Percentiles rank a stretch among this genome's conserved stretches.
Evolutionary conservation across 768 basidiomycete species (phyloP).

Genomic region (Kwoniella dejecticola): DNA sequence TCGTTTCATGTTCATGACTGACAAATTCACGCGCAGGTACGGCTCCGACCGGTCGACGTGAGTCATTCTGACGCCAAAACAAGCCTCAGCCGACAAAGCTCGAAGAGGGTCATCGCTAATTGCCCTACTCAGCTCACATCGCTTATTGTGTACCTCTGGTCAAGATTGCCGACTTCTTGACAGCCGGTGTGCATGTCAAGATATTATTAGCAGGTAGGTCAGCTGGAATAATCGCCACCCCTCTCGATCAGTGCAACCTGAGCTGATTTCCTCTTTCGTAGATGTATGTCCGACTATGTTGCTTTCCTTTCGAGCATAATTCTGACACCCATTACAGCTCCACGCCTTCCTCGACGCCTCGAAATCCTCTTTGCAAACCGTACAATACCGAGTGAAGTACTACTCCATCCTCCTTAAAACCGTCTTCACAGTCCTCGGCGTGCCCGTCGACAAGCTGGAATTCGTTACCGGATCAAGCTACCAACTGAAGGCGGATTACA

Average conservation of each 20-base stretch:
- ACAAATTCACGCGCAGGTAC: conserved; percentile 69
- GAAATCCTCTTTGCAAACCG: conserved; percentile 91
- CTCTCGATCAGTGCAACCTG: background rate
- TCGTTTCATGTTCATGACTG: too few species aligned
- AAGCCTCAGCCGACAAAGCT: background rate
- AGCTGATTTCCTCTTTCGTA: conserved; percentile 4
- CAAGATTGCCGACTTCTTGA: conserved; percentile 94
- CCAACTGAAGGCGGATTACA: conserved; percentile 89
- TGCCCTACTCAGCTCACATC: conserved; percentile 68
- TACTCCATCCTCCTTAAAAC: conserved; percentile 79
- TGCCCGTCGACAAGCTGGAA: conserved; percentile 77
- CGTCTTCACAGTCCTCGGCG: conserved; percentile 84
- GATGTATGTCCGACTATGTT: background rate
- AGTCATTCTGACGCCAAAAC: conserved; percentile 50
- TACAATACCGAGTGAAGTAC: conserved; percentile 83
- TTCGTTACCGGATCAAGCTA: conserved; percentile 91
- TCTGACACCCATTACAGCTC: conserved; percentile 55
- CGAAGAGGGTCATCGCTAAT: background rate
- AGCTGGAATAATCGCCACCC: background rate
- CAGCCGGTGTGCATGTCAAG: conserved; percentile 86
- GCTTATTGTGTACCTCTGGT: conserved; percentile 94
- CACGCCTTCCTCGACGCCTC: conserved; percentile 97
- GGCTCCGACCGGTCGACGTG: conserved; percentile 91
- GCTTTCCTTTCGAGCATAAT: background rate
- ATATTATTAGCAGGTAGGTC: conserved; percentile 73